Percentiles rank a stretch among this genome's conserved stretches.
Conservation (phyloP, 345 rosid genomes). For the Salix suchowensis region DNA sequence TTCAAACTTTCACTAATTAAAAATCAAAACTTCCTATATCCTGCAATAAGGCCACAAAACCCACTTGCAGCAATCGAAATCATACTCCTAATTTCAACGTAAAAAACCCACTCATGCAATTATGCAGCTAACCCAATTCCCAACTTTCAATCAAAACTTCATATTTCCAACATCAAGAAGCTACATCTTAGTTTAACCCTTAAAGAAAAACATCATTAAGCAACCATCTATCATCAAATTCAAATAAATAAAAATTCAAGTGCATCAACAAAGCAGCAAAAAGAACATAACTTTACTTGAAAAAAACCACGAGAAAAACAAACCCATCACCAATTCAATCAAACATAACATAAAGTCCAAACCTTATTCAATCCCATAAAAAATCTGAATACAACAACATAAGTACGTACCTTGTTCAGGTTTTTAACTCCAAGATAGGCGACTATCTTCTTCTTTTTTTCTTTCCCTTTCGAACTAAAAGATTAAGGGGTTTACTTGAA, state of each 20-base stretch:
- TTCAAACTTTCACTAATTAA: neutral
- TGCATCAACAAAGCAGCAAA: neutral
- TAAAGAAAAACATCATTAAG: neutral
- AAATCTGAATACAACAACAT: neutral
- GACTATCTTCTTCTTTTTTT: neutral
- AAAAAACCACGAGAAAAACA: neutral
- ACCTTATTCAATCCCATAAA: neutral
- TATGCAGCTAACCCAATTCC: neutral
- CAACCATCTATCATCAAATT: neutral
- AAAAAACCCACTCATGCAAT: neutral
- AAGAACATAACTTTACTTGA: neutral
- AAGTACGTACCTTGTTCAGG: neutral
- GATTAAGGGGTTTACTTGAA: neutral
- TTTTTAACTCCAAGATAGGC: neutral
- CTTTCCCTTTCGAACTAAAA: neutral
- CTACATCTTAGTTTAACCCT: neutral
- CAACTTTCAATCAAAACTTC: no score
- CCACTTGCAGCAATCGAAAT: neutral
- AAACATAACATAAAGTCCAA: neutral
- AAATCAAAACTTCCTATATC: neutral
- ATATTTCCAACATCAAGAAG: no score
- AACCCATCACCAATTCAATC: neutral
- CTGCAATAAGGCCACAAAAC: neutral
- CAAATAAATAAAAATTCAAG: neutral
- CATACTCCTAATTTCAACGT: neutral